Evolutionary conservation across 345 rosid genomes (phyloP), one percentile per base, ranked within the genome.

Genomic region (Arabidopsis suecica): DNA sequence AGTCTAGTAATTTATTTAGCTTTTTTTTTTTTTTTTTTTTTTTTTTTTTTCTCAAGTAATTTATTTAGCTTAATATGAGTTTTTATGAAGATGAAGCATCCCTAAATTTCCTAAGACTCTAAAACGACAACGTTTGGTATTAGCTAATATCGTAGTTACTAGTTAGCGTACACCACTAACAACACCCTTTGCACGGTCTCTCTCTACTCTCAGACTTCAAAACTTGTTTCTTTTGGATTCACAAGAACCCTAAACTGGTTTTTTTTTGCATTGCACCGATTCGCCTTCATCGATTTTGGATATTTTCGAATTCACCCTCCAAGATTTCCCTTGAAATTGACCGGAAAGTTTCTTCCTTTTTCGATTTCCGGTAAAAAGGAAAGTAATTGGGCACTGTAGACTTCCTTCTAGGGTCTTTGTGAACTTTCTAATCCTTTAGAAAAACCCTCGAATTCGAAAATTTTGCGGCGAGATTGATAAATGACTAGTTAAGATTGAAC

Each of bases 401-500:
- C 64, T 59, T 37, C n/a, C 64, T 59, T 37, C n/a, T 59, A 59
- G 64, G 63, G 30, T 18, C n/a, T 36, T 20, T 20, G 45, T 41
- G 28, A 59, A 59, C 44, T 18, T 7, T 18, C 49, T 6, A 45
- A 45, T 45, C 49, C 14, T n/a, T 14, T 2, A 45, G 50, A 45
- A 34, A 23, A 45, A 45, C 50, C 57, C 13, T 61, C 36, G 5
- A 55, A 60, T 60, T 71, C 61, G 30, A 56, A 57, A 22, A 61
- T 2, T 42, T 56, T 36, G 41, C 58, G 30, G 65, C 65, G 59
- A 49, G 38, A 37, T 22, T 41, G 51, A 48, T 18, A 3, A 49
- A 57, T 36, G 28, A 48, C 28, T 38, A 70, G 23, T 28, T 56
- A 3, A 58, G 71, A 63, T 77, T 63, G 53, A 48, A 77, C 64